Evolutionary conservation across 2,329 filamentous ascomycete genomes (phyloP), one percentile per base, ranked within the genome.

Genomic region (Aspergillus tubingensis): DNA sequence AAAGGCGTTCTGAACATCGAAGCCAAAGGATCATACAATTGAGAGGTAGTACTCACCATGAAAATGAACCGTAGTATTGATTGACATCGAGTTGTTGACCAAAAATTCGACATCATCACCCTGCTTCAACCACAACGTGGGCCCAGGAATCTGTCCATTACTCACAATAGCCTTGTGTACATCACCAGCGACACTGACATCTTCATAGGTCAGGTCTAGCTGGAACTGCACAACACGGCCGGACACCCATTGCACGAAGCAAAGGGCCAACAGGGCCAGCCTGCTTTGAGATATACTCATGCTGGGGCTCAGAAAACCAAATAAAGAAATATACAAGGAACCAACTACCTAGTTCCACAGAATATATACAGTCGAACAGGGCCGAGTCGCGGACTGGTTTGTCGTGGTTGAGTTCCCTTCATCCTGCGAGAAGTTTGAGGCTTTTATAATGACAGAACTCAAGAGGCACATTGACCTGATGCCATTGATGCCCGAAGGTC

Each of bases 141-240:
- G 72, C 11, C 68, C 72, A 32, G 72, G 72, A 21, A 68, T 68
- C 17, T 72, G 70, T 0, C 69, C 68, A 54, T 74, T 75, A 15
- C 63, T 68, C 11, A 69, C 61, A 19, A 73, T 72, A 6, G 67
- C 60, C 32, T 65, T 67, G 49, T 70, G 66, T 5, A 63, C 54
- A 15, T 65, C 58, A 21, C 72, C 71, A 23, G 69, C 68, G 13
- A 71, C 63, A 3, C 59, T 64, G 21, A 58, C 51, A n/a, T 67
- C 62, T 3, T 66, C 65, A 66, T 68, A 74, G 8, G 71, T 72
- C 36, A 73, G 43, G 17, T 60, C 52, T 11, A 65, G 32, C 10
- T 64, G 48, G 17, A 62, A 62, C 11, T 44, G 52, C 21, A 64
- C 62, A 3, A 54, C 25, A 27, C 51, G 54, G 25, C 54, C 55